A percentile compares a stretch with the other conserved stretches of the same genome.
These are phyloP conservation scores for Tilletia caries DNA, from an alignment of 1,284 basidiomycete species.

Conservation along the genomic window DNA sequence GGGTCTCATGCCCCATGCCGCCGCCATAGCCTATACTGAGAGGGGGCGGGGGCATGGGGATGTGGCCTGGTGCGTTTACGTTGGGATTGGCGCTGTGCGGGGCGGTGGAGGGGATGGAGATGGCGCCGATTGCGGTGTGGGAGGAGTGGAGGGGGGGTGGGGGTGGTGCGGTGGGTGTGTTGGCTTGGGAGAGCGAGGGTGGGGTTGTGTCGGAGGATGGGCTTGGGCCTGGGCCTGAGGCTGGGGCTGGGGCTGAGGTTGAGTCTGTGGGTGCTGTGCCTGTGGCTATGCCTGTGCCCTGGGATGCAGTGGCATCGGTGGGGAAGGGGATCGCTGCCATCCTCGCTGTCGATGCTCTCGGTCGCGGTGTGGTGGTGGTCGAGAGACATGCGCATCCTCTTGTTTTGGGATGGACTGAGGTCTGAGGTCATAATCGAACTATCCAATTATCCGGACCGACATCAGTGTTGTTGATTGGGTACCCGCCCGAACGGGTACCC, in stretches of 20 bases:
- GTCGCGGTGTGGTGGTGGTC: no score
- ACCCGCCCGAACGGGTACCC: no score
- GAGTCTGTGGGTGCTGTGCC: neutral
- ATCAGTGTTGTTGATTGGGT: no score
- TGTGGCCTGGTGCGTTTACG: neutral
- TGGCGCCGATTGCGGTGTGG: slow-evolving; percentile 7
- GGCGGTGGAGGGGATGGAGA: neutral
- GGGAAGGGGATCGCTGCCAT: slow-evolving; percentile 11
- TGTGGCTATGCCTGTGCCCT: neutral
- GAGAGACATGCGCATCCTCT: no score
- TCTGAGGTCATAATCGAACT: no score
- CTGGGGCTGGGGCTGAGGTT: neutral
- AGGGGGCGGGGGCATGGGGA: slow-evolving; percentile 1
- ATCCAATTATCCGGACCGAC: no score
- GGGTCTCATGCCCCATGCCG: neutral
- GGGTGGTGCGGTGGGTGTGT: neutral
- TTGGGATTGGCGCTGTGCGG: neutral
- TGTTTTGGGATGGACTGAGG: no score
- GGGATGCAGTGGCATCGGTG: neutral
- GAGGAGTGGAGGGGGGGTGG: neutral
- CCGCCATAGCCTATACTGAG: neutral
- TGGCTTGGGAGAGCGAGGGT: neutral
- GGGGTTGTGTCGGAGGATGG: neutral
- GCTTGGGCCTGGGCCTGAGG: no score
- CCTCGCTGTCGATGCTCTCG: no score